phyloP scores from a whole-genome alignment of 768 basidiomycete genomes.

The Lactarius vividus region DNA sequence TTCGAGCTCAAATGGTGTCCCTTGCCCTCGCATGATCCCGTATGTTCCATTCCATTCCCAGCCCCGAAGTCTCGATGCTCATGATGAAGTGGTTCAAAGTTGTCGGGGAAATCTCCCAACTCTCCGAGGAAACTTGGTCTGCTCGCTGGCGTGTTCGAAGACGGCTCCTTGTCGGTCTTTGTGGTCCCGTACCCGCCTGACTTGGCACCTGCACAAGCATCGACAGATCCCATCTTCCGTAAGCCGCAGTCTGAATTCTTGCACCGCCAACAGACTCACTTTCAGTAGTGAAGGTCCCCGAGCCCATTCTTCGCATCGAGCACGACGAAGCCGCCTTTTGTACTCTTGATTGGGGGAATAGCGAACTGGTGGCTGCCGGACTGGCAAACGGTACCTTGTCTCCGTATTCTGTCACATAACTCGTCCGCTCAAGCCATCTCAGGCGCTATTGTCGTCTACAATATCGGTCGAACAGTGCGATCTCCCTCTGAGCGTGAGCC shows the following conservation, averaged over 20 bases:
- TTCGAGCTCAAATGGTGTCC: conserved; percentile 93
- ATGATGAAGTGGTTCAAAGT: neutral
- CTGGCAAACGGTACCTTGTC: conserved; percentile 67
- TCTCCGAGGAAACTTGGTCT: conserved; percentile 69
- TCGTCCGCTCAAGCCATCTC: neutral
- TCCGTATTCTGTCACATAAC: neutral
- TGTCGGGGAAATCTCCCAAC: conserved; percentile 20
- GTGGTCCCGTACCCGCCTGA: conserved; percentile 76
- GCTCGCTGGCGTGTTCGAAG: conserved; percentile 80
- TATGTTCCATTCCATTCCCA: conserved; percentile 31
- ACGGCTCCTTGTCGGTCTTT: conserved; percentile 80
- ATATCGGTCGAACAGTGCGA: conserved; percentile 38
- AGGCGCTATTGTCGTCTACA: conserved; percentile 60
- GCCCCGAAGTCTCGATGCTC: neutral
- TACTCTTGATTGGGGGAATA: conserved; percentile 89
- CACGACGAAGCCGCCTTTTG: conserved; percentile 74
- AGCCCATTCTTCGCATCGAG: conserved; percentile 70
- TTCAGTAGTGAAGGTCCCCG: conserved; percentile 50
- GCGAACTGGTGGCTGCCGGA: conserved; percentile 77
- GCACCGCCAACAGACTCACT: conserved; percentile 3
- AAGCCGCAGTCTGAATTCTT: neutral
- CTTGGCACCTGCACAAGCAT: conserved; percentile 30
- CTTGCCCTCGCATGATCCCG: conserved; percentile 69
- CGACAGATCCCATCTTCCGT: conserved; percentile 21
- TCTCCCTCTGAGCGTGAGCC: conserved; percentile 16